Conservation (phyloP, 257 asterid species). For the Leptodermis oblonga region DNA sequence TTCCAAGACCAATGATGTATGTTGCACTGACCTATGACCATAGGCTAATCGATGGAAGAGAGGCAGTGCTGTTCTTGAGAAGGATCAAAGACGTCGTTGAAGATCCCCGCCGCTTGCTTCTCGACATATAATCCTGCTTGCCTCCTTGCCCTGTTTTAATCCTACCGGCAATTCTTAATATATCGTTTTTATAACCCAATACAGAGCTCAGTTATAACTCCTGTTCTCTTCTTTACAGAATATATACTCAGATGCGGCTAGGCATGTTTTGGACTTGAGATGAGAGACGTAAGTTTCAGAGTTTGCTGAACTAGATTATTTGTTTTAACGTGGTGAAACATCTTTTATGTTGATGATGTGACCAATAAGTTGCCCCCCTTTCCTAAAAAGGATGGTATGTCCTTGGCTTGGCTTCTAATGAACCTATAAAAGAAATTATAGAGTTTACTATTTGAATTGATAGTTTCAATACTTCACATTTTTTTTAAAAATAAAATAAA, state of each 20-base stretch:
- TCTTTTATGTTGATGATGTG: neutral
- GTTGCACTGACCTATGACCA: slow-evolving; percentile 94
- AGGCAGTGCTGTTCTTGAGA: slow-evolving; percentile 87
- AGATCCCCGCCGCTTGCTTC: slow-evolving; percentile 89
- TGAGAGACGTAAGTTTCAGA: slow-evolving; percentile 7
- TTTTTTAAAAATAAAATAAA: too few species aligned
- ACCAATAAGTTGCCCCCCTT: neutral
- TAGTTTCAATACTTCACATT: too few species aligned
- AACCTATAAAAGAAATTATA: too few species aligned
- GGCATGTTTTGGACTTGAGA: slow-evolving; percentile 15
- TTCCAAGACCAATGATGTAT: slow-evolving; percentile 98
- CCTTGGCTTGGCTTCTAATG: too few species aligned
- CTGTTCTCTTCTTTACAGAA: neutral
- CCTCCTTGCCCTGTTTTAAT: neutral
- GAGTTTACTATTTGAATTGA: too few species aligned
- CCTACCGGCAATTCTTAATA: neutral
- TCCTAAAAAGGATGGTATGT: neutral
- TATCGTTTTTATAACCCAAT: neutral
- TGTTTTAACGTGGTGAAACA: neutral
- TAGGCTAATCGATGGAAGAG: slow-evolving; percentile 96
- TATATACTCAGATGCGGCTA: slow-evolving; percentile 15
- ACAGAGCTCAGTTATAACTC: neutral
- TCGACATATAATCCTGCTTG: slow-evolving; percentile 63
- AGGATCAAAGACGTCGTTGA: slow-evolving; percentile 95
- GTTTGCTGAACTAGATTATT: neutral